Evolutionary conservation across 345 rosid genomes (phyloP), one percentile per base, ranked within the genome.

Genomic region (Hibiscus trionum): DNA sequence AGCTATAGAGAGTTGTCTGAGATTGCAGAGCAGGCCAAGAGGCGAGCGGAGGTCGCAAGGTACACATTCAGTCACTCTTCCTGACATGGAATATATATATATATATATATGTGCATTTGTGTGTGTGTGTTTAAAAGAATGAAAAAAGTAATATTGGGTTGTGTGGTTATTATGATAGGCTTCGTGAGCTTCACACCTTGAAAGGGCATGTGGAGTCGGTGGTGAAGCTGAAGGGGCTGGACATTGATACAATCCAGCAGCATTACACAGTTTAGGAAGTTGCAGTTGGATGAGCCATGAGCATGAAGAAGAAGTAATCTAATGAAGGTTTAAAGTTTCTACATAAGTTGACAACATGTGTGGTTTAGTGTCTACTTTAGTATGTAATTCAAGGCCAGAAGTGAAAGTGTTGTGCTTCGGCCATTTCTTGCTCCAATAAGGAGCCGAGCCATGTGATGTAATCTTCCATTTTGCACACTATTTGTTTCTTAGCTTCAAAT

Each of bases 1-100:
- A 88, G 86, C 73, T 87, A 88, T 58, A 81, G 90, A 74, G 98
- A 87, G 80, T 77, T 90, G 70, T 79, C 94, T 6, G 96, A 88
- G 74, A 90, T 93, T 17, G 97, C 96, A 3, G 96, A 90, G 82
- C 97, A 90, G 77, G 96, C 97, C 12, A 90, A 90, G 84, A 86
- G 91, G 76, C 80, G 94, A 66, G 94, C 97, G 1, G 97, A 93
- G 79, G 87, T 93, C 31, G 96, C 97, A 39, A 90, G 96, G 97
- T 90, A 85, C 42, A 24, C 58, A 11, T 61, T 9, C 47, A 8
- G 14, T 73, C 16, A 29, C 44, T 58, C 65, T 37, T 29, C 62
- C 15, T 39, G 46, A 15, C 46, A 42, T 7, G 58, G 16, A 4
- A 49, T 5, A 5, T 17, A 19, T 19, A 17, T 21, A 21, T 21